phyloP scores from a whole-genome alignment of 1,284 basidiomycete genomes.

The Heterobasidion occidentale region DNA sequence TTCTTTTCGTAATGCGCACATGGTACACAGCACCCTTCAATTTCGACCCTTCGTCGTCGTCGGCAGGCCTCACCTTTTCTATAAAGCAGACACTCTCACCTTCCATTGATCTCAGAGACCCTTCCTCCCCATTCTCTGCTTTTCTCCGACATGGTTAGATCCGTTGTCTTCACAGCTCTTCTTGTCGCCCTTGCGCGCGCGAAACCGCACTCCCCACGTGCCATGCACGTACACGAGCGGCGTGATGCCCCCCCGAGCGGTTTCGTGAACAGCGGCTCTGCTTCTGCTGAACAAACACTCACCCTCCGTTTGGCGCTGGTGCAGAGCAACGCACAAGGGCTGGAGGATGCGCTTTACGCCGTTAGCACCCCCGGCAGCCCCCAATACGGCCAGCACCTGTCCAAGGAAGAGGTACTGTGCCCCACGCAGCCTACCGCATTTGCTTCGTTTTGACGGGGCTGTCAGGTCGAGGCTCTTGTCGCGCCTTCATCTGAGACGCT shows the following conservation, averaged over 20 bases:
- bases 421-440: constrained; percentile 11
- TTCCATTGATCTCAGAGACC: too few species aligned
- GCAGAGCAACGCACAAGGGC: constrained; percentile 18
- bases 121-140: too few species aligned
- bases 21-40: too few species aligned
- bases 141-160: too few species aligned
- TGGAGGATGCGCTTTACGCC: constrained; percentile 20
- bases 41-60: too few species aligned
- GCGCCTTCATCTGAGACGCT: constrained; percentile 22
- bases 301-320: constrained; percentile 18
- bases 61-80: too few species aligned
- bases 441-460: constrained; percentile 12
- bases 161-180: too few species aligned
- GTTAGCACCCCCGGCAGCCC: constrained; percentile 20
- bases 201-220: neutral
- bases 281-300: constrained; percentile 7
- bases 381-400: constrained; percentile 22
- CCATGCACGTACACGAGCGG: constrained; percentile 13
- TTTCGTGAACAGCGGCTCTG: constrained; percentile 12
- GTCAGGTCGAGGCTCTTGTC: constrained; percentile 27
- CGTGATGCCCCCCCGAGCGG: constrained; percentile 9
- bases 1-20: too few species aligned
- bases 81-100: too few species aligned
- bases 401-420: constrained; percentile 18
- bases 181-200: neutral